phyloP scores from a whole-genome alignment of 192 early-diverging fungal species.

The Lunasporangiospora selenospora region DNA sequence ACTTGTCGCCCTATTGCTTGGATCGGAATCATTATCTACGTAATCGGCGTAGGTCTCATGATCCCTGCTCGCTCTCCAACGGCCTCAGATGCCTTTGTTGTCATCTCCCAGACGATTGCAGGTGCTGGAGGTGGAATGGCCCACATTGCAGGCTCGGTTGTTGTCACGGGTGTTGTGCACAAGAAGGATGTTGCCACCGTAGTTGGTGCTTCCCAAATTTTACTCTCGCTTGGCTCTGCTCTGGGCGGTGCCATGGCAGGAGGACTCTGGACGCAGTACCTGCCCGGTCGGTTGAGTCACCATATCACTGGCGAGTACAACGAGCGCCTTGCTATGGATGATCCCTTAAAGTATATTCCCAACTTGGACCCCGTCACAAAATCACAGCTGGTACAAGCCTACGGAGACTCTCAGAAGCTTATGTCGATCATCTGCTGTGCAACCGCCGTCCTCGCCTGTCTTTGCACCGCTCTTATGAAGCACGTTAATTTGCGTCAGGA shows the following conservation, averaged over 20 bases:
- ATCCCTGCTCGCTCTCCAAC: background rate
- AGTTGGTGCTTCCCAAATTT: background rate
- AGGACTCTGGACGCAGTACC: background rate
- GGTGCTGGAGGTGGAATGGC: conserved; percentile 7
- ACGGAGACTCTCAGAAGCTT: background rate
- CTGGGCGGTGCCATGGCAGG: background rate
- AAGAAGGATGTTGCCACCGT: conserved; percentile 8
- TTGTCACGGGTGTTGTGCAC: conserved; percentile 4
- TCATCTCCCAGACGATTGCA: background rate
- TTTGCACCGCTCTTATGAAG: background rate
- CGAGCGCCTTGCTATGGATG: background rate
- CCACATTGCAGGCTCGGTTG: background rate
- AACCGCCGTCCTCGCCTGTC: background rate
- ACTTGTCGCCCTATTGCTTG: background rate
- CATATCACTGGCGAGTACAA: background rate
- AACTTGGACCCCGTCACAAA: background rate
- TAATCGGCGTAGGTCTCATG: background rate
- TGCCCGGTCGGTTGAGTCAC: background rate
- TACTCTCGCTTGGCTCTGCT: background rate
- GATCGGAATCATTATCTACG: conserved; percentile 3
- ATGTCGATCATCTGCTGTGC: background rate
- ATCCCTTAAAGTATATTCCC: background rate
- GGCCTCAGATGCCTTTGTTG: background rate
- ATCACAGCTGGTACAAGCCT: background rate
- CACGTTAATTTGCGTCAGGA: background rate